Conservation (phyloP, 192 early-diverging fungal species). For the Backusella sp. region DNA sequence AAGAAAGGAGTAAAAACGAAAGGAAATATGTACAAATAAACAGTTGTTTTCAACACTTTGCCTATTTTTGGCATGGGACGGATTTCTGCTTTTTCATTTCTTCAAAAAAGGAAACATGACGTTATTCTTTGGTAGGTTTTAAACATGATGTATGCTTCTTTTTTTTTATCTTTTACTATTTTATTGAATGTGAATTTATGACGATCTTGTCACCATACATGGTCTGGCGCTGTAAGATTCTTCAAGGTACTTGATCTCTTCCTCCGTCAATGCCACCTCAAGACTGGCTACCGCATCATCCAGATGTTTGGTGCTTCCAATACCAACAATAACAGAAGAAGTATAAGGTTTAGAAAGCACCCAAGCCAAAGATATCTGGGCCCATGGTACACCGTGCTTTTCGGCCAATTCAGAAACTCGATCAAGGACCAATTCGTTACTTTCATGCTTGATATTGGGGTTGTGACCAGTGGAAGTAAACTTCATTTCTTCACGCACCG, state of each 20-base stretch:
- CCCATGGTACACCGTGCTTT: constrained; percentile 16
- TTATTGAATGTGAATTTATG: too few species aligned
- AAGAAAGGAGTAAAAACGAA: too few species aligned
- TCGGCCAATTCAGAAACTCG: constrained; percentile 28
- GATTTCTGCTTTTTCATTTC: neutral
- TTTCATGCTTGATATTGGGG: neutral
- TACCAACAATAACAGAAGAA: constrained; percentile 21
- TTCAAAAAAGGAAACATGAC: neutral
- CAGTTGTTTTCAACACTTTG: neutral
- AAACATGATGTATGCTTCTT: too few species aligned
- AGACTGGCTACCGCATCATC: constrained; percentile 20
- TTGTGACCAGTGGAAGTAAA: neutral
- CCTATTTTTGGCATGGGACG: neutral
- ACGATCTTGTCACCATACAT: too few species aligned
- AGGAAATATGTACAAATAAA: neutral
- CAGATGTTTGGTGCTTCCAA: constrained; percentile 25
- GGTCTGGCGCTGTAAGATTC: constrained; percentile 1
- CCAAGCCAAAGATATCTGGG: constrained; percentile 31
- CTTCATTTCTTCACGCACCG: neutral
- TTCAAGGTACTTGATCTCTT: constrained; percentile 27
- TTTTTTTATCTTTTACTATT: too few species aligned
- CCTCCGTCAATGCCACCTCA: constrained; percentile 17
- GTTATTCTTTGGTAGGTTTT: too few species aligned
- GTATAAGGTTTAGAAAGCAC: constrained; percentile 16
- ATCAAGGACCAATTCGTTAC: constrained; percentile 16